phyloP scores from a whole-genome alignment of 2,329 filamentous ascomycete genomes.

The Aspergillus japonicus region DNA sequence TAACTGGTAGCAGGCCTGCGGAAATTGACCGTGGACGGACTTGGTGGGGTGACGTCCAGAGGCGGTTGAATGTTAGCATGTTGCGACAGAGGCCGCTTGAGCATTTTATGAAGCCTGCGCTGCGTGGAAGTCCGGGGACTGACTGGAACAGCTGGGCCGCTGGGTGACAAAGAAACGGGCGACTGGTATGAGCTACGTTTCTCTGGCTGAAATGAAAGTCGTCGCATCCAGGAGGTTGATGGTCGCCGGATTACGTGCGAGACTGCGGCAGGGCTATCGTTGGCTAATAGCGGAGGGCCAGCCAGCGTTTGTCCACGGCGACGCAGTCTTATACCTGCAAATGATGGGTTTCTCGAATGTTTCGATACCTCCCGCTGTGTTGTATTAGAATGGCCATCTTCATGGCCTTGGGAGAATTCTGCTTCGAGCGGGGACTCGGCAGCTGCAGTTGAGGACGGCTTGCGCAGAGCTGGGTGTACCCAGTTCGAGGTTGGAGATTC shows the following conservation, averaged over 20 bases:
- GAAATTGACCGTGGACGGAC: constrained; percentile 49
- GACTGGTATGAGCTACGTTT: constrained; percentile 50
- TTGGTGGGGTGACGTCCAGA: constrained; percentile 26
- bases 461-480: constrained; percentile 19
- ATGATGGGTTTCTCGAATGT: constrained; percentile 27
- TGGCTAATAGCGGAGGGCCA: constrained; percentile 28
- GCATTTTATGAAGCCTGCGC: constrained; percentile 58
- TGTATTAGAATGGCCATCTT: constrained; percentile 14
- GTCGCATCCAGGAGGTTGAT: constrained; percentile 56
- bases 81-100: constrained; percentile 60
- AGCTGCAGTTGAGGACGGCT: constrained; percentile 16
- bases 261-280: constrained; percentile 25
- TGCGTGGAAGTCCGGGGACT: constrained; percentile 34
- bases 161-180: constrained; percentile 54
- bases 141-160: constrained; percentile 54
- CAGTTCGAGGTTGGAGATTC: constrained; percentile 12
- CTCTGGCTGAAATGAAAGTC: constrained; percentile 53
- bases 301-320: constrained; percentile 40
- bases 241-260: constrained; percentile 35
- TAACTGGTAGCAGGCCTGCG: constrained; percentile 63
- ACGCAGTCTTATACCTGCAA: constrained; percentile 31
- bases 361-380: constrained; percentile 17
- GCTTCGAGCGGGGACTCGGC: constrained; percentile 13
- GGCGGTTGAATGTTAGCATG: constrained; percentile 45
- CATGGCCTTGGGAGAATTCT: constrained; percentile 13